Base-by-base conservation (phyloP, 2,329 filamentous ascomycete species). In the Botryotinia calthae region DNA sequence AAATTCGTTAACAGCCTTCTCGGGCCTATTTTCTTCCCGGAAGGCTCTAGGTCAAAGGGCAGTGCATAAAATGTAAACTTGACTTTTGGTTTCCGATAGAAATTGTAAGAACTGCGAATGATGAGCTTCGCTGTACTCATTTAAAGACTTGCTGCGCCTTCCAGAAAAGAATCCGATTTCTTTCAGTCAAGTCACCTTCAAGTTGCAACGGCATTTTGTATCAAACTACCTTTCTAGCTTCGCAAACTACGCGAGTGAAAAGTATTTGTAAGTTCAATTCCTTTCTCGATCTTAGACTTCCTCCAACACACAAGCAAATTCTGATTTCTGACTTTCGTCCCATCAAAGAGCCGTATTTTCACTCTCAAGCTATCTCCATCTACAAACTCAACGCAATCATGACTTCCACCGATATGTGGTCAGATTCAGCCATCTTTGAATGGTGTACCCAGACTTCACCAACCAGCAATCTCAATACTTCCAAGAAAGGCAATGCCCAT, bases 61-160 rank as follows among this genome's bases (percentile, higher is more conserved):
- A 61, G 58, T 61, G 18, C 28, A 40, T n/a, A 16, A 2, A n/a
- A 1, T 20, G 10, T 22, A 61, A n/a, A 61, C 31, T 40, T n/a
- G 34, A 61, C 6, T 61, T 61, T 61, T 18, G 2, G 4, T 37
- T 61, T n/a, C 22, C 2, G 34, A 61, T 4, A 40, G 9, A 61
- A 61, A 25, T 1, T 2, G 31, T 40, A n/a, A 34, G n/a, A 4
- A 18, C 12, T n/a, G 10, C 40, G 34, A 25, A 16, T 4, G 25
- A 34, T 9, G 3, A 4, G 1, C 31, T 16, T n/a, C 0, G 8
- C 16, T 25, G 6, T 16, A n/a, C 5, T 16, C 22, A 9, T n/a
- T 8, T 51, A n/a, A 34, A 14, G 5, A n/a, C 7, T 7, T n/a
- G n/a, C 28, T 48, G 6, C 31, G 28, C 28, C 28, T 37, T 5